Conservation (phyloP, 1,284 basidiomycete species). For the Wolfiporia cocos region DNA sequence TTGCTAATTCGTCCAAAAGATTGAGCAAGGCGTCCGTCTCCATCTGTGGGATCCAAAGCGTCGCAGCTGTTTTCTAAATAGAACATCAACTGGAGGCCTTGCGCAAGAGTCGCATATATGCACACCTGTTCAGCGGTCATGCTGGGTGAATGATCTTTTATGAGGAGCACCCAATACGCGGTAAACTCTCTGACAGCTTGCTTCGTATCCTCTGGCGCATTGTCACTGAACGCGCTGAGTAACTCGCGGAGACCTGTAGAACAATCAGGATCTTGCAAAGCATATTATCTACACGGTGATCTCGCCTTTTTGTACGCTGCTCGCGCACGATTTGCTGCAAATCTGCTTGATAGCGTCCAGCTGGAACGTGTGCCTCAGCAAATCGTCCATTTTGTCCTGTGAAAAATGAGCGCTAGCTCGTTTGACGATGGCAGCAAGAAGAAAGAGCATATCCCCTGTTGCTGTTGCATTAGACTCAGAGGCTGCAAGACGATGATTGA, state of each 20-base stretch:
- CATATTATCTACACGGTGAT: too few species aligned
- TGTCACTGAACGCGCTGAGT: too few species aligned
- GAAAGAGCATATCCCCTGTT: slow-evolving; percentile 7
- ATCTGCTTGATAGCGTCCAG: slow-evolving; percentile 6
- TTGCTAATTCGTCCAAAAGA: slow-evolving; percentile 26
- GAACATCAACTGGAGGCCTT: not conserved
- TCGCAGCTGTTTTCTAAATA: slow-evolving; percentile 16
- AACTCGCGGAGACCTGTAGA: too few species aligned
- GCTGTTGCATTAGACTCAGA: not conserved
- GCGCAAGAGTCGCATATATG: not conserved
- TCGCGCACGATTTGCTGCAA: slow-evolving; percentile 5
- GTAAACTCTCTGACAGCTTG: slow-evolving; percentile 22
- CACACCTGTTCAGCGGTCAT: slow-evolving; percentile 13
- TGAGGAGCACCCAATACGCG: slow-evolving; percentile 24
- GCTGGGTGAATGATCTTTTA: slow-evolving; percentile 2
- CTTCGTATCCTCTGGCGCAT: too few species aligned
- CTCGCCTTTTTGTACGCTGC: too few species aligned
- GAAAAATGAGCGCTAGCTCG: not conserved
- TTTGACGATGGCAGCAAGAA: slow-evolving; percentile 11
- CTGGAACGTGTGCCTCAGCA: slow-evolving; percentile 10
- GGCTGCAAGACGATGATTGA: slow-evolving; percentile 32
- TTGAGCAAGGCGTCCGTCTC: slow-evolving; percentile 22
- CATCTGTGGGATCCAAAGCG: slow-evolving; percentile 46
- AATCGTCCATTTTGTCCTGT: not conserved
- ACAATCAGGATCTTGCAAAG: not conserved